These are phyloP conservation scores for Paraphoma chrysanthemicola DNA, from an alignment of 2,329 filamentous ascomycete genomes.

Conservation along the genomic window DNA sequence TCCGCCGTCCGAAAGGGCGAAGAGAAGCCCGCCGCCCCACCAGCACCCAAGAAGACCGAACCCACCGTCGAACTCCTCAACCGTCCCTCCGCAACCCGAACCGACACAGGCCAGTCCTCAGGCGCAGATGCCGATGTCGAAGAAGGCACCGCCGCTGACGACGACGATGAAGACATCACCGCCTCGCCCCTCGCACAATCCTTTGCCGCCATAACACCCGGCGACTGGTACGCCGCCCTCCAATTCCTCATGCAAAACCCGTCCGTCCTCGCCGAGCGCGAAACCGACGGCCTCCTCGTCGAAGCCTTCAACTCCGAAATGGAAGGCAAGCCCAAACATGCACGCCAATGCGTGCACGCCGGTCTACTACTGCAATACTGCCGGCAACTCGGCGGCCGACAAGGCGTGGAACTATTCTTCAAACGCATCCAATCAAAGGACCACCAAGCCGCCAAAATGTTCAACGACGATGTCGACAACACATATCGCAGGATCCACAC, in stretches of 20 bases:
- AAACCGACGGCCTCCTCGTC: slow-evolving; percentile 89
- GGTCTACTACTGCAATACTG: slow-evolving; percentile 94
- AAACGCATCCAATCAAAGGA: slow-evolving; percentile 89
- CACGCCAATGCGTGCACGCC: slow-evolving; percentile 90
- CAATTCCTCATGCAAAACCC: slow-evolving; percentile 82
- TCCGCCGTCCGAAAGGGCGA: slow-evolving; percentile 69
- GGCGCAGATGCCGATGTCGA: slow-evolving; percentile 69
- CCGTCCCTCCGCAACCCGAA: slow-evolving; percentile 50
- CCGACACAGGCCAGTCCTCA: slow-evolving; percentile 58
- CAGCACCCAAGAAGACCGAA: slow-evolving; percentile 25
- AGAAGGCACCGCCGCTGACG: slow-evolving; percentile 54
- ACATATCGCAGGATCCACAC: slow-evolving; percentile 84
- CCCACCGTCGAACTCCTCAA: slow-evolving; percentile 75
- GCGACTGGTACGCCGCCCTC: slow-evolving; percentile 76
- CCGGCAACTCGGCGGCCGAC: slow-evolving; percentile 82
- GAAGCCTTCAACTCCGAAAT: slow-evolving; percentile 90
- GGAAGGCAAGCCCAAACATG: slow-evolving; percentile 75
- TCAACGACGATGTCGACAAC: slow-evolving; percentile 88
- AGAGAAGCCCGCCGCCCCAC: slow-evolving; percentile 23
- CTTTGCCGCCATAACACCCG: slow-evolving; percentile 79
- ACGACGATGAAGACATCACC: slow-evolving; percentile 73
- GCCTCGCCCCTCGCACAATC: slow-evolving; percentile 78
- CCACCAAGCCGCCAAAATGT: slow-evolving; percentile 89
- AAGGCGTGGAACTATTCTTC: slow-evolving; percentile 93
- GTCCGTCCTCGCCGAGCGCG: slow-evolving; percentile 78